Percentiles rank a stretch among this genome's conserved stretches.
These are phyloP conservation scores for Apiotrichum sp. DNA, from an alignment of 1,284 basidiomycete species.

Conservation along the genomic window DNA sequence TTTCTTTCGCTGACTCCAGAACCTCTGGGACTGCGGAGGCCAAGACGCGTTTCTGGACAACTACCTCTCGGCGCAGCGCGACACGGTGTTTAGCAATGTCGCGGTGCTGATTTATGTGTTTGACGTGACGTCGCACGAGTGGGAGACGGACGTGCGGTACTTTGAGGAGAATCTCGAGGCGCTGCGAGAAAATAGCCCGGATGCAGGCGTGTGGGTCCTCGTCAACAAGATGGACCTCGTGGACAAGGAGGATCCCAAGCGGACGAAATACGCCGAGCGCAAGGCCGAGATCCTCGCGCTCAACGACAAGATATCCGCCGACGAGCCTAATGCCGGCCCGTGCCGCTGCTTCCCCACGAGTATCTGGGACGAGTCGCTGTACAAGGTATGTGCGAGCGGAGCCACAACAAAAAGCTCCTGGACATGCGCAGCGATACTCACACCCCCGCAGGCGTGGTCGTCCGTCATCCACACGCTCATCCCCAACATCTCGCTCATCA, in stretches of 20 bases:
- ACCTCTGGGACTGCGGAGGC: constrained; percentile 97
- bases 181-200: constrained; percentile 56
- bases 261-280: constrained; percentile 61
- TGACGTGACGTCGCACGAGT: constrained; percentile 69
- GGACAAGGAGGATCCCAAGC: constrained; percentile 54
- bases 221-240: constrained; percentile 92
- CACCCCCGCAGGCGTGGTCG: constrained; percentile 76
- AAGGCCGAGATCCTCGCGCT: constrained; percentile 61
- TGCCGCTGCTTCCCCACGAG: constrained; percentile 71
- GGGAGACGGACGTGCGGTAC: constrained; percentile 68
- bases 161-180: constrained; percentile 79
- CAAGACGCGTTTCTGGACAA: constrained; percentile 97
- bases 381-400: constrained; percentile 60
- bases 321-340: constrained; percentile 26
- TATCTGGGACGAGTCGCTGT: constrained; percentile 96
- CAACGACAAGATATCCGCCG: constrained; percentile 50
- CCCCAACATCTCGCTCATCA: constrained; percentile 84
- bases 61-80: constrained; percentile 81
- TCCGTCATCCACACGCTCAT: constrained; percentile 94
- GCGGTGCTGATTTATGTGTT: constrained; percentile 98
- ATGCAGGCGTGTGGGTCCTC: constrained; percentile 80
- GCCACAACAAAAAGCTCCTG: not conserved
- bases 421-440: too few species aligned
- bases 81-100: constrained; percentile 90
- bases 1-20: constrained; percentile 40